Evolutionary conservation across 331 rosid genomes (phyloP).

Genomic region (Spiraea crenata): DNA sequence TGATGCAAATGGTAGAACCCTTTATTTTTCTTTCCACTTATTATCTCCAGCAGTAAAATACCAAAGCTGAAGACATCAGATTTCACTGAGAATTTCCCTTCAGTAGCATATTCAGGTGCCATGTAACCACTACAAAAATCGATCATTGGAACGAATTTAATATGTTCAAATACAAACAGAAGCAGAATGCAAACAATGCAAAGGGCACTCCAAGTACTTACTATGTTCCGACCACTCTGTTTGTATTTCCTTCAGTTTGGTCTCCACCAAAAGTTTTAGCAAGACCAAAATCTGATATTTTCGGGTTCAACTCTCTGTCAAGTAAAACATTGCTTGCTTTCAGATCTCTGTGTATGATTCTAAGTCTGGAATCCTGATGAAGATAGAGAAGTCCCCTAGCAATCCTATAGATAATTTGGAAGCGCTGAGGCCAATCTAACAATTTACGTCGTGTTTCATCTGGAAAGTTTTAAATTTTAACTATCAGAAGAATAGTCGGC

Average conservation of each 20-base stretch:
- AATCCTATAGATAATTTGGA: constrained; percentile 41
- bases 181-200: too few species aligned
- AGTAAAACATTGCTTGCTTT: constrained; percentile 40
- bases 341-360: constrained; percentile 39
- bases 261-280: constrained; percentile 20
- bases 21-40: constrained; percentile 30
- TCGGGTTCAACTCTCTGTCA: constrained; percentile 22
- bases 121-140: constrained; percentile 25
- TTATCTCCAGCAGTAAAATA: constrained; percentile 29
- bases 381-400: constrained; percentile 51
- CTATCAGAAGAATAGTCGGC: not conserved
- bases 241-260: constrained; percentile 20
- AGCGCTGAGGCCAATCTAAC: constrained; percentile 50
- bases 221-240: constrained; percentile 24
- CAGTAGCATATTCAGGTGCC: constrained; percentile 37
- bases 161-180: not conserved
- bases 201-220: not conserved
- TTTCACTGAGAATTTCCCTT: constrained; percentile 30
- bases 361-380: constrained; percentile 44
- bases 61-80: constrained; percentile 37
- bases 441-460: constrained; percentile 28
- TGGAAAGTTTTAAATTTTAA: constrained; percentile 7
- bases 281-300: constrained; percentile 24
- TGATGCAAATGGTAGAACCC: constrained; percentile 27
- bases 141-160: not conserved